phyloP scores from a whole-genome alignment of 192 early-diverging fungal genomes.

The Linnemannia exigua region DNA sequence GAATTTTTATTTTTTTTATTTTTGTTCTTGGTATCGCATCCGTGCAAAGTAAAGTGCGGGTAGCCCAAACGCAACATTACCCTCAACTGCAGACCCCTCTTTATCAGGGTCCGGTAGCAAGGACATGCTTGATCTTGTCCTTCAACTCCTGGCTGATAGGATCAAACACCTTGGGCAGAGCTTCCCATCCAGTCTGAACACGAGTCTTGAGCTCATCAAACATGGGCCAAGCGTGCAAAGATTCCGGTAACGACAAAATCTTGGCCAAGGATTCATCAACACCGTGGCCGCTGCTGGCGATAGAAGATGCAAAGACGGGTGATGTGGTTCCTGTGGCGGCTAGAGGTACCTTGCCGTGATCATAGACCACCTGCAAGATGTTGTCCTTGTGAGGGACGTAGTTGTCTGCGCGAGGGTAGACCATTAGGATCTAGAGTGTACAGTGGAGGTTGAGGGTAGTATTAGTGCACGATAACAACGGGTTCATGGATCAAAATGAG shows the following conservation, averaged over 20 bases:
- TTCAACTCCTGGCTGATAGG: constrained; percentile 53
- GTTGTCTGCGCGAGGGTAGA: constrained; percentile 50
- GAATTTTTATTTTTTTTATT: no score
- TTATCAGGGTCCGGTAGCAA: constrained; percentile 16
- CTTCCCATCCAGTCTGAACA: constrained; percentile 69
- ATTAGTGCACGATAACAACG: not conserved
- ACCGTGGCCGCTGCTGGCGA: not conserved
- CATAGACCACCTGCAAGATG: constrained; percentile 73
- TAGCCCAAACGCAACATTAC: not conserved
- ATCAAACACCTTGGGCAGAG: constrained; percentile 61
- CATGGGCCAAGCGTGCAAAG: constrained; percentile 64
- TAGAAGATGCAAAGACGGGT: not conserved
- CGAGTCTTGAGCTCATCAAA: constrained; percentile 73
- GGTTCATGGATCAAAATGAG: not conserved
- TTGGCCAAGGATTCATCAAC: not conserved
- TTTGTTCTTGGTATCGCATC: not conserved
- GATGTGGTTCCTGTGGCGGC: constrained; percentile 8
- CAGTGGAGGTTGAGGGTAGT: not conserved
- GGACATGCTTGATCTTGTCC: constrained; percentile 34
- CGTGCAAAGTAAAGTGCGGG: no score
- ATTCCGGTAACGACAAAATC: constrained; percentile 17
- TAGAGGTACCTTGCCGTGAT: constrained; percentile 64
- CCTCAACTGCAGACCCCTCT: not conserved
- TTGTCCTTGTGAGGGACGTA: constrained; percentile 53
- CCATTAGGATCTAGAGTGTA: constrained; percentile 57